Base-by-base conservation (phyloP, 2,329 filamentous ascomycete species). In the Orbilia oligospora region DNA sequence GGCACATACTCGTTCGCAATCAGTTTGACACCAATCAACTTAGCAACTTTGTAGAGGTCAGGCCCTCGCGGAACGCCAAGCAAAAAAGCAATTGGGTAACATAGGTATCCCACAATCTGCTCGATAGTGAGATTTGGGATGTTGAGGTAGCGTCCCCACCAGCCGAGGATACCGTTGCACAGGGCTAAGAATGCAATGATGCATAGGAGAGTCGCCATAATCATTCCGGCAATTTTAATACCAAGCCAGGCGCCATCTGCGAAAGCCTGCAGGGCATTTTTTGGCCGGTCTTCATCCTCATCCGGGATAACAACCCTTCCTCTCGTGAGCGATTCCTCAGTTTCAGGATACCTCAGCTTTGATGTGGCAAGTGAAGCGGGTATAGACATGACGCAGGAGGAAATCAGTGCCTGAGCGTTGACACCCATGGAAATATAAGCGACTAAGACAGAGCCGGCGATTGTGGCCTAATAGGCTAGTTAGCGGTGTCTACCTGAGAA, bases 341-440 rank as follows among this genome's bases (percentile, higher is more conserved):
- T 91, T 86, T 97, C 94, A 1, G 94, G 94, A 84, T 92, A 97
- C 72, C 94, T 91, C 82, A 97, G 88, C 86, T 97, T 97, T 80
- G 92, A 95, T 79, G 96, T 91, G 64, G 94, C 94, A 14, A 97
- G 88, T 2, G 93, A 97, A 0, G 94, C 94, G 0, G 94, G 94
- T 80, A 97, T 97, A 82, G 92, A 94, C 94, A 97, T 97, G 84
- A 97, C 94, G 83, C 94, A 97, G 6, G 92, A 94, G 1, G 93
- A 97, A 30, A 97, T 91, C 56, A 97, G 87, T 2, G 93, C 94
- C 84, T 97, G 92, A 0, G 92, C 87, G 84, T 94, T 96, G 70
- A 97, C 87, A 48, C 94, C 94, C 82, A 97, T 90, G 30, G 87
- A 87, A 80, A 97, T 94, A 84, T 97, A 97, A 14, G 92, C 92